phyloP scores from a whole-genome alignment of 805 yeast genomes.

The Saccharomycopsis fodiens region DNA sequence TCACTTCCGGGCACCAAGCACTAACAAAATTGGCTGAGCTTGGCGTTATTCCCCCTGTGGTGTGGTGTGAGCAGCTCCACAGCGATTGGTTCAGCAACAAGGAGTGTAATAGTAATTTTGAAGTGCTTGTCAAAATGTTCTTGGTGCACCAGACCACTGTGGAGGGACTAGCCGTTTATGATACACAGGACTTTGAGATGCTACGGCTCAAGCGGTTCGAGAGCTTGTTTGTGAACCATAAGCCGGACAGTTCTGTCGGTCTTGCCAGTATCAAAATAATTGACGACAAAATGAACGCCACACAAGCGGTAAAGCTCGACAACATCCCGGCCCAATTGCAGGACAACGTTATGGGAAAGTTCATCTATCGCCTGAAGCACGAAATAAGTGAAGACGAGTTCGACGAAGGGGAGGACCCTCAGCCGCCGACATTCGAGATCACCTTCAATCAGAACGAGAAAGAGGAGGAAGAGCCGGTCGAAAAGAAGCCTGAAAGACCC shows the following conservation, averaged over 20 bases:
- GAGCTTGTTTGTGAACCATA: neutral
- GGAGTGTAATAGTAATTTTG: neutral
- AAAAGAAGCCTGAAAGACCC: neutral
- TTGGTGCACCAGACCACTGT: neutral
- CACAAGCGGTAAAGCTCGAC: neutral
- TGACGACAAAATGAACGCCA: neutral
- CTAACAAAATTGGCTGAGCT: neutral
- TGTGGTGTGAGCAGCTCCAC: constrained; percentile 1
- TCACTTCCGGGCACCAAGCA: neutral
- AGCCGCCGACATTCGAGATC: constrained; percentile 11
- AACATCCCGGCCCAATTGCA: neutral
- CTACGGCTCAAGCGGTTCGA: constrained; percentile 1
- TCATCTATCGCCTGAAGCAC: neutral
- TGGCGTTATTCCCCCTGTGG: neutral
- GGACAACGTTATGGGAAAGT: constrained; percentile 1
- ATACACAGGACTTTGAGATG: constrained; percentile 4
- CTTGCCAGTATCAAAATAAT: neutral
- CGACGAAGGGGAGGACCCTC: constrained; percentile 16
- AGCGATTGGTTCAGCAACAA: constrained; percentile 3
- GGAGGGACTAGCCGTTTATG: neutral
- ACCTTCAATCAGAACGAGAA: neutral
- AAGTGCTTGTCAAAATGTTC: constrained; percentile 2
- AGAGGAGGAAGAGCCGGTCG: neutral
- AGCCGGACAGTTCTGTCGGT: neutral
- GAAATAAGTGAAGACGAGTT: constrained; percentile 6